phyloP scores from a whole-genome alignment of 805 yeast genomes.

The Candida hispaniensis region DNA sequence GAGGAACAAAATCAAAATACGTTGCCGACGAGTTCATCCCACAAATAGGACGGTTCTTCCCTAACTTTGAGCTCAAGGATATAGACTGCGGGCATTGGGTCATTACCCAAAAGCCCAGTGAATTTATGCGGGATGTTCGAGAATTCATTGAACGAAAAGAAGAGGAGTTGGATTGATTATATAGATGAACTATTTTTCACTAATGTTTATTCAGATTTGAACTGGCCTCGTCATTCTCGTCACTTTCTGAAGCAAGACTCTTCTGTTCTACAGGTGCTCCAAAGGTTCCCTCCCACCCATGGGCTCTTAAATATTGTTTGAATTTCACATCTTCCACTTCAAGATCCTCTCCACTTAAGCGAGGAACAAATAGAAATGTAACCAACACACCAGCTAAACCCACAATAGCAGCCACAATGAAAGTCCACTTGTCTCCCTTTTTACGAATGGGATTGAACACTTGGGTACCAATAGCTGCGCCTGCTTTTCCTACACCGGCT shows the following conservation, averaged over 20 bases:
- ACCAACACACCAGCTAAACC: slow-evolving; percentile 55
- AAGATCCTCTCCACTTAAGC: slow-evolving; percentile 58
- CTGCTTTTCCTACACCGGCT: slow-evolving; percentile 75
- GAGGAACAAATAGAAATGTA: slow-evolving; percentile 56
- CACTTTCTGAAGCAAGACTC: background rate
- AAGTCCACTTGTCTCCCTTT: slow-evolving; percentile 63
- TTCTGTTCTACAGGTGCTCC: slow-evolving; percentile 25
- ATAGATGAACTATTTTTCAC: background rate
- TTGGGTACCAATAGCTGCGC: slow-evolving; percentile 75
- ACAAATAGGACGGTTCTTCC: slow-evolving; percentile 66
- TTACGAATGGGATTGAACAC: slow-evolving; percentile 60
- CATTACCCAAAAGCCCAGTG: slow-evolving; percentile 13
- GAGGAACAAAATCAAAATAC: slow-evolving; percentile 68
- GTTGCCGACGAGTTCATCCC: slow-evolving; percentile 75
- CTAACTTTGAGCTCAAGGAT: slow-evolving; percentile 61
- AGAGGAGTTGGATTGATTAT: slow-evolving; percentile 4
- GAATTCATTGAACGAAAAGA: slow-evolving; percentile 13
- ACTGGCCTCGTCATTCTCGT: background rate
- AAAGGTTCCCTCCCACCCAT: slow-evolving; percentile 46
- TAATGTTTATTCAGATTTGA: background rate
- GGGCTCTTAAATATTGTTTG: slow-evolving; percentile 43
- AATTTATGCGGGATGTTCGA: slow-evolving; percentile 9
- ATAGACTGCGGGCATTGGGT: slow-evolving; percentile 84
- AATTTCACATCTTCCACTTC: slow-evolving; percentile 53
- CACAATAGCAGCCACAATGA: slow-evolving; percentile 65